Percentiles rank a stretch among this genome's conserved stretches.
Conservation (phyloP, 2,329 filamentous ascomycete genomes). For the Cadophora sp. region DNA sequence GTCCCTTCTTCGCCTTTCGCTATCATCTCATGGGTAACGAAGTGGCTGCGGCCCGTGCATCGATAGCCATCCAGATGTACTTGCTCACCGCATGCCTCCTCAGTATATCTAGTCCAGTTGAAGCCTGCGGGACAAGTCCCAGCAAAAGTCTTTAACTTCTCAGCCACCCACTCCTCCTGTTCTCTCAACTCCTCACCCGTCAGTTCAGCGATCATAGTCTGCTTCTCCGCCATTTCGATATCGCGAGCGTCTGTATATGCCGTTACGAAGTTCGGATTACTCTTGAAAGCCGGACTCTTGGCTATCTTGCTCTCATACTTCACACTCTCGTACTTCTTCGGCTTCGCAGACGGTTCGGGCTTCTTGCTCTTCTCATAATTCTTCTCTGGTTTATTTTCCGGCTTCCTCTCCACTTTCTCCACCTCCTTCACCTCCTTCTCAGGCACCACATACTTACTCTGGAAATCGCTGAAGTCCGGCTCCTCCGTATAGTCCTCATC, state of each 20-base stretch:
- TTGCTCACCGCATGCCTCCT: neutral
- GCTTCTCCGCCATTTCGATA: conserved; percentile 1
- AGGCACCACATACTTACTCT: neutral
- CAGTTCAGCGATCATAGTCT: neutral
- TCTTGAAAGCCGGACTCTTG: neutral
- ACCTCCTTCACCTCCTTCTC: neutral
- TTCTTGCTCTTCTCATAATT: neutral
- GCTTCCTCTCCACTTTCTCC: neutral
- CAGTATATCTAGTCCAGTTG: neutral
- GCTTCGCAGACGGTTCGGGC: neutral
- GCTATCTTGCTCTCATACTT: neutral
- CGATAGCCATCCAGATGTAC: neutral
- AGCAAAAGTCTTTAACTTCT: neutral
- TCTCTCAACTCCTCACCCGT: neutral
- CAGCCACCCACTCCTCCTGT: neutral
- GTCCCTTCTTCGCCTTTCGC: neutral
- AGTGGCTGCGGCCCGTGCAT: neutral
- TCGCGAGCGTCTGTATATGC: neutral
- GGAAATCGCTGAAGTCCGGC: neutral
- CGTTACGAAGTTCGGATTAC: neutral
- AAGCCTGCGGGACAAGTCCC: neutral
- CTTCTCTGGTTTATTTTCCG: neutral
- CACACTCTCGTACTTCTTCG: neutral
- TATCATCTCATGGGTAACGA: neutral
- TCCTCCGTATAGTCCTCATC: neutral